A percentile compares a stretch with the other conserved stretches of the same genome.
Conservation (phyloP, 176 grass and related monocot genomes). For the Calamus simplicifolius region DNA sequence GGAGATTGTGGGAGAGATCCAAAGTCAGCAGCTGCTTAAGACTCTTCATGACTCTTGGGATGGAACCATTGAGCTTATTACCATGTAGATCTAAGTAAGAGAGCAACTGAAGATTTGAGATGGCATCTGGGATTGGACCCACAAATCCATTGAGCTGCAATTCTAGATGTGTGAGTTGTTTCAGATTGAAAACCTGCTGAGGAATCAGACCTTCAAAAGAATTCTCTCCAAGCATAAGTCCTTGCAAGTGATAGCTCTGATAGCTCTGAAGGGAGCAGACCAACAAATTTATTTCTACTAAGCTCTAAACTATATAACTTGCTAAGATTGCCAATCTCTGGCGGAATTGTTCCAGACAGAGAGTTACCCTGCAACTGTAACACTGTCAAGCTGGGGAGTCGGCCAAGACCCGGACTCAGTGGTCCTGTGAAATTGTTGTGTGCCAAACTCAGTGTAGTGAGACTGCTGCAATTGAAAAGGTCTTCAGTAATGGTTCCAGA, state of each 20-base stretch:
- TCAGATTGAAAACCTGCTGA: slow-evolving; percentile 31
- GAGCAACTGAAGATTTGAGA: slow-evolving; percentile 45
- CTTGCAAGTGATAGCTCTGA: slow-evolving; percentile 44
- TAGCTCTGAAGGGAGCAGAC: slow-evolving; percentile 34
- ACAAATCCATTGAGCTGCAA: slow-evolving; percentile 46
- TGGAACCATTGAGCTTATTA: slow-evolving; percentile 53
- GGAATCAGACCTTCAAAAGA: slow-evolving; percentile 35
- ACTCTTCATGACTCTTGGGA: slow-evolving; percentile 39
- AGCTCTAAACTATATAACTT: slow-evolving; percentile 26
- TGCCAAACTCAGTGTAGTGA: slow-evolving; percentile 23
- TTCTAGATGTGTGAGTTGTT: slow-evolving; percentile 27
- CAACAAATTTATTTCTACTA: slow-evolving; percentile 34
- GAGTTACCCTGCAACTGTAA: slow-evolving; percentile 48
- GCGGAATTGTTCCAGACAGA: slow-evolving; percentile 49
- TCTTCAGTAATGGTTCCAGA: slow-evolving; percentile 57
- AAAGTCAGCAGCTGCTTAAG: slow-evolving; percentile 42
- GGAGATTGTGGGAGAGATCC: slow-evolving; percentile 65
- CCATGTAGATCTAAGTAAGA: slow-evolving; percentile 51
- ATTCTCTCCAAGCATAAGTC: slow-evolving; percentile 36
- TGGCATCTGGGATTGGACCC: slow-evolving; percentile 41
- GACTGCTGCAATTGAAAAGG: slow-evolving; percentile 46
- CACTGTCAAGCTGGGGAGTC: slow-evolving; percentile 22
- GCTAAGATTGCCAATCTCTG: slow-evolving; percentile 63
- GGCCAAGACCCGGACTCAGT: slow-evolving; percentile 37
- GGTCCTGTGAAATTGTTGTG: slow-evolving; percentile 42